Evolutionary conservation across 202 grass and related monocot species (phyloP), one percentile per base, ranked within the genome.

Genomic region (Zizania palustris): DNA sequence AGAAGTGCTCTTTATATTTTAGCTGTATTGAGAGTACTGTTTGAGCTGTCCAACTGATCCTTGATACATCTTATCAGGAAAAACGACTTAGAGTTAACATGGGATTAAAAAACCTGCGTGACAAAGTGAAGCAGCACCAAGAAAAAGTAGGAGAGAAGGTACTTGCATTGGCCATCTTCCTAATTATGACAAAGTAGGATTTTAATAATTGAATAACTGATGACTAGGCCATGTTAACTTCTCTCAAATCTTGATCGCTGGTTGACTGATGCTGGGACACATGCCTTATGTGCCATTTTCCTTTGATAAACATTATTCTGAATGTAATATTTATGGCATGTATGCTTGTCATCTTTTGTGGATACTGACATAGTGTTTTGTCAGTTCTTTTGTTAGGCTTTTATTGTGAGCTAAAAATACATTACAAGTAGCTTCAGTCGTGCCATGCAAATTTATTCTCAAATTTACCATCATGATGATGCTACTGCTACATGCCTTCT

Each of bases 91-190:
- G 85, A 79, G 96, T 99, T 72, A 99, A 99, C 67, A 99, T 99
- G 96, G 92, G 92, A 65, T 83, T 99, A 67, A 92, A 95, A 85
- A 95, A 73, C 35, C 48, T 99, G 62, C 85, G 85, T 80, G 90
- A 93, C 42, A 99, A 91, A 89, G 92, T 99, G 62, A 99, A 95
- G 83, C 80, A 99, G 72, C 91, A 99, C 11, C 89, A 92, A 77
- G 92, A 99, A 85, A 95, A 85, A 96, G 96, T 99, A 45, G 92
- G 90, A 12, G 92, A 99, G 62, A 99, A 92, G 91, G 95, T 98
- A 86, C 48, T 42, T 63, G 22, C 40, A 20, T 71, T 28, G 38
- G 72, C 18, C 16, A 34, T 54, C 14, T 15, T 74, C 15, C 63
- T 69, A 58, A 18, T 67, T 79, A 41, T 37, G n/a, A 64, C 45